Base-by-base conservation (phyloP, 2,329 filamentous ascomycete species). In the Cercospora janseana region DNA sequence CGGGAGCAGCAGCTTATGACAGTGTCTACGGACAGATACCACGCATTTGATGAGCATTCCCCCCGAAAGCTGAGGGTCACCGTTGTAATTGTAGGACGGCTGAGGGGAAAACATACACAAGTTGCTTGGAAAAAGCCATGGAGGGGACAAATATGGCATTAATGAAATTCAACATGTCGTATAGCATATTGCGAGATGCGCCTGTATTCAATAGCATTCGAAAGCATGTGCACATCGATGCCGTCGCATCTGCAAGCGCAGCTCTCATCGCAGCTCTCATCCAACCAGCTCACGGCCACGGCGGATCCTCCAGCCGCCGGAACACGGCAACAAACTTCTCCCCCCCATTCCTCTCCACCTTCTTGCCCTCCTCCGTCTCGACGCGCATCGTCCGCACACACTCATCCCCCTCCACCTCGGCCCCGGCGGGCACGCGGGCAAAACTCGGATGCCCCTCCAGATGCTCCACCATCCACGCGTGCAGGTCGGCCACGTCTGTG, bases 281-380 rank as follows among this genome's bases (percentile, higher is more conserved):
- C 1, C 13, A 28, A 32, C 15, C 24, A 12, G 1, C 2, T 28
- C 31, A 23, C 42, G 75, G 82, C 89, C 89, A 95, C 13, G 80
- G 77, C 6, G 89, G 90, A 73, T 95, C 86, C 65, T 87, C 83
- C 55, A 85, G 72, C 56, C 93, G 82, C 64, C 86, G 80, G 69
- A 93, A 98, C 42, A 95, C 81, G 31, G 90, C 92, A 40, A 97
- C 86, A 71, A 87, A 95, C 72, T 97, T 98, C 66, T 83, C 81
- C 0, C 93, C 93, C 32, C 87, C 82, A 71, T 97, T 95, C 66
- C 93, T 81, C 61, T 84, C 82, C 10, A 98, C 93, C 74, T 98
- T 98, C 76, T 95, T 96, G 26, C 91, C 89, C 74, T 98, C 94
- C 70, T 98, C 93, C 3, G 94, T 98, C 72, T 93, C 90, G 27